Base-by-base conservation (phyloP, 495 filamentous ascomycete species). In the Neurospora hispaniola region DNA sequence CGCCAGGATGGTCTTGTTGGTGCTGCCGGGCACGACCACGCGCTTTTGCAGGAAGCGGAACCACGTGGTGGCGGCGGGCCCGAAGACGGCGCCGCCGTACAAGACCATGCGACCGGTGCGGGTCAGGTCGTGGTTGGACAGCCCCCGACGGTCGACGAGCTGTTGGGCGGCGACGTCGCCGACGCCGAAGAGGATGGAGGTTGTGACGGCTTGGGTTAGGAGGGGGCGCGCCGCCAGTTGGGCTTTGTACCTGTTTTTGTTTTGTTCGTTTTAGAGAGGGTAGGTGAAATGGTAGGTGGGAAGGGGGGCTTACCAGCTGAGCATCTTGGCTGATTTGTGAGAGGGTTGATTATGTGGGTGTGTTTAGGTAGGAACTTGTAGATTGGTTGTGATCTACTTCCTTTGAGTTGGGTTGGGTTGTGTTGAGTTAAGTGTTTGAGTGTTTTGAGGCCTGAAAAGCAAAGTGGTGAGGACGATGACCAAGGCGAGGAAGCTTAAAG, bases 151-250 rank as follows among this genome's bases (percentile, higher is more conserved):
- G 82, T 98, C 96, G 70, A 99, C 92, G n/a, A 84, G 86, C 81
- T 99, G 96, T 78, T 99, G 96, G n/a, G 96, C 93, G 71, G 97
- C 88, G 71, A 91, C 85, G 82, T 99, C 96, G 74, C 96, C 96
- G 20, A 93, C 90, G 44, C 91, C 94, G 80, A 98, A 99, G 71
- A 99, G 89, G 69, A 97, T 81, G 40, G 91, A 90, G 41, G 94
- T 96, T 69, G 93, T 97, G 72, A 97, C 80, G 79, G 90, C 91
- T 83, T 97, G 92, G 10, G 94, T 98, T 76, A 97, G 89, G 73
- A 98, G 84, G 72, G 95, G 95, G 77, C 90, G 88, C 76, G 88
- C 88, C 72, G 91, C 91, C 74, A 98, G 88, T 79, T 89, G 91
- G 77, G 89, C 84, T 83, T 96, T 92, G 84, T 97, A 98, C 95